Evolutionary conservation across 768 basidiomycete species (phyloP), one percentile per base, ranked within the genome.

Genomic region (Suillus discolor): DNA sequence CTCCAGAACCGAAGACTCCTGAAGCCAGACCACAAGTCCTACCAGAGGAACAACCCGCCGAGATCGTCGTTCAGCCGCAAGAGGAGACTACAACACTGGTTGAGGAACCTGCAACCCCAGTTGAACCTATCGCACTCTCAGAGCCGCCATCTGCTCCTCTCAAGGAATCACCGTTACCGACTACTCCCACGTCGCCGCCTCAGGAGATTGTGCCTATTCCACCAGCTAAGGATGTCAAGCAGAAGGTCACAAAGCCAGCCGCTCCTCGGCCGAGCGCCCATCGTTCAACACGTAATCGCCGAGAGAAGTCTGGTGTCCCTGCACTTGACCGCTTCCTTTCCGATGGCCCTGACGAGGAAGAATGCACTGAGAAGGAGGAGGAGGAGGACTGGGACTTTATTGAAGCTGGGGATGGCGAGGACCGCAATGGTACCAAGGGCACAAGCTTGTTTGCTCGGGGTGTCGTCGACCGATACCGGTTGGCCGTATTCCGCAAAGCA

Each of bases 321-420:
- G 93, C 92, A 2, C 78, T 96, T 75, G 92, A 95, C 75, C 85
- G 87, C 55, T 87, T 88, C 72, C 77, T 92, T 36, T 84, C 85
- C 16, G 88, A 87, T 72, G 83, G 76, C 45, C 78, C 78, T 65
- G 81, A 82, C 36, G 82, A 80, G 65, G 82, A 83, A 20, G 80
- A 71, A 1, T 79, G 79, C 38, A 80, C 79, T 23, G 82, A 83
- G 70, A 79, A 64, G 61, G 77, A 78, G 9, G 87, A 88, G 23
- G 87, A 89, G 62, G 93, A 94, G 49, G 94, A 95, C 64, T 97
- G 95, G 94, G 94, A 96, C 84, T 86, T 96, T 68, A 84, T 97
- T 66, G 92, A 94, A 71, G 86, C 85, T 45, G 91, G 80, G 6
- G 90, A 90, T 68, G 88, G 87, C n/a, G 93, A 93, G 73, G 93